A percentile compares a stretch with the other conserved stretches of the same genome.
Conservation (phyloP, 352 stramenopile species). For the Globisporangium irregulare region DNA sequence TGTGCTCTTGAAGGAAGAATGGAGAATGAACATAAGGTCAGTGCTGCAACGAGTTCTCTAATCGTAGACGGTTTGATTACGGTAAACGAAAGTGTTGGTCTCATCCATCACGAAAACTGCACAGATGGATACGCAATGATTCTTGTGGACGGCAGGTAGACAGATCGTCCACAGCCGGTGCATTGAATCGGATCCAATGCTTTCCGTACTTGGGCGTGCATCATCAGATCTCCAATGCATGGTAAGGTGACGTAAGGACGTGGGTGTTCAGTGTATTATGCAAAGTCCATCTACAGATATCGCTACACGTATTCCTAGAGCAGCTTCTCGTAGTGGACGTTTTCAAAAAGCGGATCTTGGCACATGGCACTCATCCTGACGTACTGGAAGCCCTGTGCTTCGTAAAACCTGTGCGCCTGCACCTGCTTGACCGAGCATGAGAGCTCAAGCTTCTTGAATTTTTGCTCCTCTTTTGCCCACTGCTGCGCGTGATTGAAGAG, state of each 20-base stretch:
- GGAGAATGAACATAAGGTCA: neutral
- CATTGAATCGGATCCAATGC: neutral
- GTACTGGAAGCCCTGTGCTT: constrained; percentile 7
- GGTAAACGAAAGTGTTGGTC: neutral
- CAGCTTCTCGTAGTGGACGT: neutral
- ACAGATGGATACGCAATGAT: neutral
- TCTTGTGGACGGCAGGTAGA: neutral
- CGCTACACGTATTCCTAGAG: neutral
- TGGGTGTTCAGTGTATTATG: neutral
- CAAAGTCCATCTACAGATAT: neutral
- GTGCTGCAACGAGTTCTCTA: neutral
- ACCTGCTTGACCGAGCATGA: constrained; percentile 5
- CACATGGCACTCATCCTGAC: neutral
- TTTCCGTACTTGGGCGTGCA: neutral
- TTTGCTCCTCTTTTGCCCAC: neutral
- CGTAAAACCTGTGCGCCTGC: constrained; percentile 2
- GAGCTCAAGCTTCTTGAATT: constrained; percentile 4
- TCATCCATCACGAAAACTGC: neutral
- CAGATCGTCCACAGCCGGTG: neutral
- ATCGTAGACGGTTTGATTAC: neutral
- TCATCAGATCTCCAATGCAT: neutral
- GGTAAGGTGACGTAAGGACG: neutral
- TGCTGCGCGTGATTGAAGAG: constrained; percentile 16
- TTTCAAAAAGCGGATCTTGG: neutral
- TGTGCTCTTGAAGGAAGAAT: neutral